phyloP scores from a whole-genome alignment of 169 alveolate species.

The Plasmodium ovale region DNA sequence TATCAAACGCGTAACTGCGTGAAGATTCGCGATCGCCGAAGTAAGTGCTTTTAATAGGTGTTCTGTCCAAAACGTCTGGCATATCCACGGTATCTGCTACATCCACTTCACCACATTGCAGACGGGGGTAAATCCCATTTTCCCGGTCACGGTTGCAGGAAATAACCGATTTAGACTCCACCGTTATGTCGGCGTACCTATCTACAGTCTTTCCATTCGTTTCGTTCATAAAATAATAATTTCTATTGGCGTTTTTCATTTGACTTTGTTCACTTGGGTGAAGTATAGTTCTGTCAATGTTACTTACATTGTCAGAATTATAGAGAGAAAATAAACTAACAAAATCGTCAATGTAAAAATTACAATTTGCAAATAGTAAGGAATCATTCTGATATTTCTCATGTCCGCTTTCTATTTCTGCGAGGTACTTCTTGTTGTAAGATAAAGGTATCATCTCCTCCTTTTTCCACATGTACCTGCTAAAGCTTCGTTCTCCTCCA shows the following conservation, averaged over 20 bases:
- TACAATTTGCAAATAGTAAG: constrained; percentile 32
- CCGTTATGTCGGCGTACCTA: too few species aligned
- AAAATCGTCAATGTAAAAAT: constrained; percentile 74
- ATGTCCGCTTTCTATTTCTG: constrained; percentile 42
- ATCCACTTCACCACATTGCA: too few species aligned
- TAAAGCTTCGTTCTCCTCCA: constrained; percentile 40
- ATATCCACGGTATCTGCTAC: too few species aligned
- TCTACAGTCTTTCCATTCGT: neutral
- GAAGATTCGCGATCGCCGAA: too few species aligned
- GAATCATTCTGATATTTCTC: constrained; percentile 1
- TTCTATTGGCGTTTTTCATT: neutral
- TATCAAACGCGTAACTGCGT: constrained; percentile 11
- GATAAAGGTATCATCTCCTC: constrained; percentile 38
- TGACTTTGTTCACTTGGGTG: neutral
- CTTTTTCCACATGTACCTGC: constrained; percentile 21
- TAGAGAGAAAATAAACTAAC: constrained; percentile 37
- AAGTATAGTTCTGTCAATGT: neutral
- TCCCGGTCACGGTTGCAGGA: too few species aligned
- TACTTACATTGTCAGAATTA: neutral
- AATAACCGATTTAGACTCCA: too few species aligned
- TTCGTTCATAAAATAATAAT: neutral
- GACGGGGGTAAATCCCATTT: too few species aligned
- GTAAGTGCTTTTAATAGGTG: too few species aligned
- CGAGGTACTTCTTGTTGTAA: constrained; percentile 51
- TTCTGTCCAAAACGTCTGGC: too few species aligned